A percentile compares a stretch with the other conserved stretches of the same genome.
Evolutionary conservation across 108 stramenopile species (phyloP).

Genomic region (Nitzschia palea): DNA sequence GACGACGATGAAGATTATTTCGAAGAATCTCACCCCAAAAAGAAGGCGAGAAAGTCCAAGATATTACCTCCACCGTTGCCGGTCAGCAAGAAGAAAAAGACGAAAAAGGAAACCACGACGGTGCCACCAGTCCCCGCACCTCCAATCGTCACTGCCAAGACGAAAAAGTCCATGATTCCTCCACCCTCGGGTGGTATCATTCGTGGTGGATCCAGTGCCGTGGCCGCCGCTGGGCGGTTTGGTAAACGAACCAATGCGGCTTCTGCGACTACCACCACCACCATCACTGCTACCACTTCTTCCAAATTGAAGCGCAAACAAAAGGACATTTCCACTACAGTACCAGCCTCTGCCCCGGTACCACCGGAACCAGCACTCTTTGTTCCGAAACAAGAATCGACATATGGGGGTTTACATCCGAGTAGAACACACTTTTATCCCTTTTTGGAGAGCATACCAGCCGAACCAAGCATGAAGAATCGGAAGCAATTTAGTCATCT

Average conservation of each 20-base stretch:
- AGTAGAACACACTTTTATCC: conserved; percentile 49
- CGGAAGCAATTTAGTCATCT: conserved; percentile 43
- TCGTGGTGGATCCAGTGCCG: not conserved
- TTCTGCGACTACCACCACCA: conserved; percentile 1
- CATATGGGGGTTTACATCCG: conserved; percentile 33
- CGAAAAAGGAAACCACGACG: not conserved
- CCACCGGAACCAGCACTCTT: not conserved
- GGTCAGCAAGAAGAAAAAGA: conserved; percentile 13
- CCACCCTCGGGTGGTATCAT: not conserved
- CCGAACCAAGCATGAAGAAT: conserved; percentile 42
- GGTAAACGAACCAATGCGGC: conserved; percentile 5
- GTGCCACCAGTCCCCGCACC: not conserved
- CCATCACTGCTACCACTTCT: too few relatives aligned
- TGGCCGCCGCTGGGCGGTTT: conserved; percentile 43
- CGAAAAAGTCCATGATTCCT: conserved; percentile 10
- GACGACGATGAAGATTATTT: conserved; percentile 31
- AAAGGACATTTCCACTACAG: too few relatives aligned
- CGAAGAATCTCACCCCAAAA: conserved; percentile 13
- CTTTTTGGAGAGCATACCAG: conserved; percentile 47
- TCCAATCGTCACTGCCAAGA: not conserved
- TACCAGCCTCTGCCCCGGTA: not conserved
- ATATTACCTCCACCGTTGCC: not conserved
- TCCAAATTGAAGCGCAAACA: too few relatives aligned
- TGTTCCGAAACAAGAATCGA: conserved; percentile 29
- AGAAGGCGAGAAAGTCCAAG: conserved; percentile 23